These are phyloP conservation scores for Hypomyces perniciosus DNA, from an alignment of 2,329 filamentous ascomycete genomes.

Conservation along the genomic window DNA sequence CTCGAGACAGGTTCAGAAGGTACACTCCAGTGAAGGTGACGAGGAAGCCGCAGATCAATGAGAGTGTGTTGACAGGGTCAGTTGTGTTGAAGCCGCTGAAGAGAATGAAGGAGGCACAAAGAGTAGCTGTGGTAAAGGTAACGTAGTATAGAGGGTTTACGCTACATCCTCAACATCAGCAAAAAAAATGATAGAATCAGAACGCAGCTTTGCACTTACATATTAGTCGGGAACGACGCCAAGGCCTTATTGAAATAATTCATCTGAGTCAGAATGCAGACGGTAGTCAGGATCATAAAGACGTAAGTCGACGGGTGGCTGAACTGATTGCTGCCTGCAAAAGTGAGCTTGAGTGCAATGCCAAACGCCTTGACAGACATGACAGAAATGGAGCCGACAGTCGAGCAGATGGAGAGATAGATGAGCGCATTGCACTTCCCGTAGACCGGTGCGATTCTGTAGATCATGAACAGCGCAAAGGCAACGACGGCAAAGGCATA, in stretches of 20 bases:
- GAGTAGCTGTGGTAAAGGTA: constrained; percentile 90
- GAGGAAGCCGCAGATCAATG: constrained; percentile 85
- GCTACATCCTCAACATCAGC: constrained; percentile 40
- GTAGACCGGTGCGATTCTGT: constrained; percentile 80
- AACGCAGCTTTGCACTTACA: constrained; percentile 53
- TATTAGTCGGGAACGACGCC: constrained; percentile 93
- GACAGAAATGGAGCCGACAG: constrained; percentile 92
- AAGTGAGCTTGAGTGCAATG: constrained; percentile 91
- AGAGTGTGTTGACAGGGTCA: constrained; percentile 85
- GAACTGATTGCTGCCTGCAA: constrained; percentile 93
- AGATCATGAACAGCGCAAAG: constrained; percentile 93
- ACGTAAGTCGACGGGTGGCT: constrained; percentile 92
- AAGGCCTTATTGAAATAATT: constrained; percentile 99
- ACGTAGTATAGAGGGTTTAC: constrained; percentile 97
- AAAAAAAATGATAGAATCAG: neutral
- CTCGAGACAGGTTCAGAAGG: constrained; percentile 88
- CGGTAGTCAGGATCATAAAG: constrained; percentile 85
- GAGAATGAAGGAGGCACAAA: constrained; percentile 91
- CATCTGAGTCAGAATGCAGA: constrained; percentile 98
- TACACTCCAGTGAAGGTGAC: constrained; percentile 95
- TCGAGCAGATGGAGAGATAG: constrained; percentile 96
- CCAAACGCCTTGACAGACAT: constrained; percentile 99
- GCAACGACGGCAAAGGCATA: constrained; percentile 75
- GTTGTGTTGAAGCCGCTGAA: constrained; percentile 96
- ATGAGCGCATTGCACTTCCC: constrained; percentile 95